phyloP scores from a whole-genome alignment of 257 asterid species.

The Plantago ovata region DNA sequence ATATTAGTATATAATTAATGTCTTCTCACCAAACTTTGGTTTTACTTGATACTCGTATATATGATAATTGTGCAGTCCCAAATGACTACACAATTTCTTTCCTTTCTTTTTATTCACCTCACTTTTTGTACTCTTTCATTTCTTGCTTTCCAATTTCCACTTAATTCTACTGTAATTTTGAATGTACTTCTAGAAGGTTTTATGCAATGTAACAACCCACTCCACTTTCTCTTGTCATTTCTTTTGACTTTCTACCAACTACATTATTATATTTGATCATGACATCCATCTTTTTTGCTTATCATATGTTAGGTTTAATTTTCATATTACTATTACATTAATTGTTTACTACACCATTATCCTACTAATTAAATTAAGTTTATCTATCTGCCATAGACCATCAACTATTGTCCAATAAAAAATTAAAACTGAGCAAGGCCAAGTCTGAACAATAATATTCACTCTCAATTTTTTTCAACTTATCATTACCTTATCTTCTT shows the following conservation, averaged over 20 bases:
- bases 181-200: constrained; percentile 38
- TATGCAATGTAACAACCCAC: constrained; percentile 17
- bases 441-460: too few species aligned
- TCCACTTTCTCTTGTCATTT: constrained; percentile 17
- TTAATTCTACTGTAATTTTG: constrained; percentile 13
- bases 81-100: neutral
- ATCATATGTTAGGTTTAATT: neutral
- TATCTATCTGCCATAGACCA: too few species aligned
- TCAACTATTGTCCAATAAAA: too few species aligned
- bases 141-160: constrained; percentile 13
- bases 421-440: too few species aligned
- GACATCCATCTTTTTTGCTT: neutral
- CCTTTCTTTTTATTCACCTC: neutral
- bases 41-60: constrained; percentile 4
- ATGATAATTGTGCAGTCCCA: constrained; percentile 13
- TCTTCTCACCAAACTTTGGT: constrained; percentile 32
- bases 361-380: too few species aligned
- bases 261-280: neutral
- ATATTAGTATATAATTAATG: too few species aligned
- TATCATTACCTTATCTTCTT: too few species aligned
- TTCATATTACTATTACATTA: too few species aligned
- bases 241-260: constrained; percentile 2
- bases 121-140: neutral
- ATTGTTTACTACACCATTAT: too few species aligned
- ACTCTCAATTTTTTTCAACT: too few species aligned